Base-by-base conservation (phyloP, 306 rosid species). In the Pachyrhizus erosus region DNA sequence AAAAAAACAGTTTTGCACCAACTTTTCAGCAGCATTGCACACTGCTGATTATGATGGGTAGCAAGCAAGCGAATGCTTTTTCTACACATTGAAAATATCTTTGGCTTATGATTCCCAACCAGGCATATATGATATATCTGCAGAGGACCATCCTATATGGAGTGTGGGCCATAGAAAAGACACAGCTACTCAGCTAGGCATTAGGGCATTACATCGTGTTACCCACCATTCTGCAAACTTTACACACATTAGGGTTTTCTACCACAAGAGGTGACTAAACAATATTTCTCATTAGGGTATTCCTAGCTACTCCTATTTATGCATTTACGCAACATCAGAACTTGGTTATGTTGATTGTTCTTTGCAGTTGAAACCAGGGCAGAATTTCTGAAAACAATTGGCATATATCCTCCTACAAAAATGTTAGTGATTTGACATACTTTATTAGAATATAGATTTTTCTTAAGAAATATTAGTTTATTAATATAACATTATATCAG, bases 161-260 rank as follows among this genome's bases (percentile, higher is more conserved):
- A 39, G 18, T 68, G 73, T 68, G 73, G 73, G 73, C 73, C 73
- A 39, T 37, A 39, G 33, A 68, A 68, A 68, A 18, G 73, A 68
- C 73, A 66, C 7, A n/a, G 71, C 71, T 64, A 64, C 14, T 37
- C 26, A 34, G 1, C 27, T 39, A 68, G 9, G 39, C 52, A 11
- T 39, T 68, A 67, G 51, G 51, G 73, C 73, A 67, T 20, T 39
- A 37, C 49, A 67, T 67, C 31, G 11, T 10, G n/a, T 4, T 67
- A 66, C 29, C 71, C 27, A 66, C 71, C 71, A 66, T 33, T 65
- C 46, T 26, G 71, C 46, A 33, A 64, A 65, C 46, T 66, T 37
- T 34, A 0, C 24, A n/a, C 9, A 34, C 4, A 9, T 34, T 34
- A 66, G 72, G 72, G 49, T 49, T 31, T 66, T 15, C 71, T n/a